These are phyloP conservation scores for Russula olivacea DNA, from an alignment of 768 basidiomycete species.

Conservation along the genomic window DNA sequence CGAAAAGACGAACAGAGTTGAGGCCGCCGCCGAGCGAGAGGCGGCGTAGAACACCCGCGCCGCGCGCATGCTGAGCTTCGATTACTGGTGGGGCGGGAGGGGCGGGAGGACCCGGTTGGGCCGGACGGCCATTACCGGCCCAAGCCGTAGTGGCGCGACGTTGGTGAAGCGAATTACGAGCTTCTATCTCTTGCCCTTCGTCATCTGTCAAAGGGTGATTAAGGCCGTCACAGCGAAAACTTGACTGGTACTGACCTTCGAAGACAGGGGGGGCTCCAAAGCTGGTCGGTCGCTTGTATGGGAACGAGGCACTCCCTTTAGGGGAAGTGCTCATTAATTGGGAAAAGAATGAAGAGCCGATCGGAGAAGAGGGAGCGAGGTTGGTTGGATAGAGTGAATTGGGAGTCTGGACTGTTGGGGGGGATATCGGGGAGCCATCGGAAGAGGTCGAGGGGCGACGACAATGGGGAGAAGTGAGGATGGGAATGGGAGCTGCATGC, in stretches of 20 bases:
- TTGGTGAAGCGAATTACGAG: slow-evolving; percentile 6
- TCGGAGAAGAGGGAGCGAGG: slow-evolving; percentile 20
- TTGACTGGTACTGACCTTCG: slow-evolving; percentile 15
- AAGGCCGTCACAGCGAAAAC: not conserved
- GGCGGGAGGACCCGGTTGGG: slow-evolving; percentile 27
- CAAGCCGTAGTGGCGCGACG: slow-evolving; percentile 58
- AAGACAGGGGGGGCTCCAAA: slow-evolving; percentile 21
- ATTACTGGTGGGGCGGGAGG: slow-evolving; percentile 32
- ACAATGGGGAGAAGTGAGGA: slow-evolving; percentile 9
- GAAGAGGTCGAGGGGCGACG: slow-evolving; percentile 23
- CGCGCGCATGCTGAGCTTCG: slow-evolving; percentile 52
- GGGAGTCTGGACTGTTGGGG: slow-evolving; percentile 20
- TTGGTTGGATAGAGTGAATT: slow-evolving; percentile 8
- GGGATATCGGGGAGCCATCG: slow-evolving; percentile 18
- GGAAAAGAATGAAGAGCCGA: slow-evolving; percentile 22
- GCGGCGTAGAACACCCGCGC: slow-evolving; percentile 63
- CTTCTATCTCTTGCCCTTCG: slow-evolving; percentile 17
- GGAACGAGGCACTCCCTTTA: slow-evolving; percentile 14
- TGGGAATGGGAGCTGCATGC: slow-evolving; percentile 23
- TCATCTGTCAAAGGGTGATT: slow-evolving; percentile 15
- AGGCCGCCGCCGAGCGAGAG: slow-evolving; percentile 64
- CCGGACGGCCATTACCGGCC: slow-evolving; percentile 46
- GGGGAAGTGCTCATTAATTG: slow-evolving; percentile 23
- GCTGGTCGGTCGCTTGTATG: slow-evolving; percentile 15
- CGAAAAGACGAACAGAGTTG: slow-evolving; percentile 43